phyloP scores from a whole-genome alignment of 352 stramenopile species.

The Pythium guiyangense region DNA sequence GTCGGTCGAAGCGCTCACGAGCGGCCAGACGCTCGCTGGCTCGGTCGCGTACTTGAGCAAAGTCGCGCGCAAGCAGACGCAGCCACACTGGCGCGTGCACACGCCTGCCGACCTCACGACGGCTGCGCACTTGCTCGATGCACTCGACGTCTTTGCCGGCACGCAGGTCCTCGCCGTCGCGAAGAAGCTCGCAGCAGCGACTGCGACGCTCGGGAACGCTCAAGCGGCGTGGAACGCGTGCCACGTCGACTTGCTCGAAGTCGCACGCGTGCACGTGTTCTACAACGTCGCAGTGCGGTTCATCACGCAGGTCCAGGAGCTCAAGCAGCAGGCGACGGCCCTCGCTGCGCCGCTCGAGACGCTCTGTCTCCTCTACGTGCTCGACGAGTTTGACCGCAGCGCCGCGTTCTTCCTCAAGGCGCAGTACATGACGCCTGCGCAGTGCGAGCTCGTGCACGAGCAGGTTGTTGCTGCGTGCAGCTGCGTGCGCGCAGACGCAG shows the following conservation, averaged over 20 bases:
- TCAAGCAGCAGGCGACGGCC: conserved; percentile 21
- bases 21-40: conserved; percentile 43
- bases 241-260: conserved; percentile 71
- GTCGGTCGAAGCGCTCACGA: conserved; percentile 45
- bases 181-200: conserved; percentile 24
- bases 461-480: conserved; percentile 38
- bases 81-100: conserved; percentile 30
- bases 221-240: conserved; percentile 56
- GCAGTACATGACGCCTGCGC: conserved; percentile 45
- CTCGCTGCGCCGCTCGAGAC: conserved; percentile 50
- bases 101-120: conserved; percentile 27
- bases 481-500: conserved; percentile 49
- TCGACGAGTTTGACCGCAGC: conserved; percentile 58
- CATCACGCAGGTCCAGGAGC: conserved; percentile 44
- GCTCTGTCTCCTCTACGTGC: conserved; percentile 75
- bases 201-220: conserved; percentile 19
- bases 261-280: conserved; percentile 70
- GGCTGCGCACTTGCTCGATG: conserved; percentile 25
- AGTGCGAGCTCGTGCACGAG: conserved; percentile 44
- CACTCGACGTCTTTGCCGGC: conserved; percentile 51
- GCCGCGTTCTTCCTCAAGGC: conserved; percentile 55
- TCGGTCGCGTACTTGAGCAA: conserved; percentile 63
- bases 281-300: conserved; percentile 65
- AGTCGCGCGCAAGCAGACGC: conserved; percentile 16
- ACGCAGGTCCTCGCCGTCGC: conserved; percentile 39